Base-by-base conservation (phyloP, 352 stramenopile species). In the Globisporangium okanoganense region DNA sequence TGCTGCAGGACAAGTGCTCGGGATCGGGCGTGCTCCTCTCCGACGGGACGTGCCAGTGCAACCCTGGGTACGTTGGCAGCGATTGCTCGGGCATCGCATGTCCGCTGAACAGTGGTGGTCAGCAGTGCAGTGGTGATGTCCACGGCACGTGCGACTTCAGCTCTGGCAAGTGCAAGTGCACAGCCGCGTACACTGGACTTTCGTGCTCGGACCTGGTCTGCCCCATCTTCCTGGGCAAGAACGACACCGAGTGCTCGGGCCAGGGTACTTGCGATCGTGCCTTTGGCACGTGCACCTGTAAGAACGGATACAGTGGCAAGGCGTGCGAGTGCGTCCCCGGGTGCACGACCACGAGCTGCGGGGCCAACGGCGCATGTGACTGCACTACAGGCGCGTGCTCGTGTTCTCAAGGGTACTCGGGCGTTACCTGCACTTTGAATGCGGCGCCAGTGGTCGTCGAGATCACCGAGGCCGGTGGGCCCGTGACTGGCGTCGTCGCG, bases 271-370 rank as follows among this genome's bases (percentile, higher is more conserved):
- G 85, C 40, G 62, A 90, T 33, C 65, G 65, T 13, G 62, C 62
- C 18, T 75, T 48, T 7, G 85, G 85, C 0, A 63, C 62, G 7
- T 94, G 85, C 57, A 70, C 58, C 2, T 91, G 81, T 36, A 35
- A 43, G 1, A 66, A 75, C 33, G 82, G 82, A 4, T 91, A 87
- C 56, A 78, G 73, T 10, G 82, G 82, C 41, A 77, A 79, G 10
- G 73, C 78, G 22, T 93, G 84, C 49, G 73, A 91, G 38, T 93
- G 82, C 47, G 82, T 92, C 0, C 79, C 78, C 13, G 84, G 84
- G 4, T 93, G 82, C 44, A 76, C 78, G 2, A 47, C 25, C 12
- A 64, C 67, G 0, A 82, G 65, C 14, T 88, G 82, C 50, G 65
- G 68, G 14, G 40, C 16, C 10, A 55, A 80, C 24, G 84, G 84